Percentiles rank a stretch among this genome's conserved stretches.
phyloP scores from a whole-genome alignment of 108 stramenopile genomes.

The Conticribra guillardii region DNA sequence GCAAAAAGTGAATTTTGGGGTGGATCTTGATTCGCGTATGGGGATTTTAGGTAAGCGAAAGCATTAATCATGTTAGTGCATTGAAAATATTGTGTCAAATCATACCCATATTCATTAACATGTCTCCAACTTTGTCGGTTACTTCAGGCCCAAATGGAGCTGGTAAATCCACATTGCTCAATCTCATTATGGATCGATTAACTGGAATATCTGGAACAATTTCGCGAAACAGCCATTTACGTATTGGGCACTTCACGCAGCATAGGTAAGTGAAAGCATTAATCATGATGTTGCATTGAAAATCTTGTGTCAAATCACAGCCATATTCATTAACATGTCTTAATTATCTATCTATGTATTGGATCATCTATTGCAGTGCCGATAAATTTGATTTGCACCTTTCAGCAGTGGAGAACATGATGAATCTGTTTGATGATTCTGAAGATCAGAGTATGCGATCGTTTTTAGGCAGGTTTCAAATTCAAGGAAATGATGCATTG shows the following conservation, averaged over 20 bases:
- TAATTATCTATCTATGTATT: too few relatives aligned
- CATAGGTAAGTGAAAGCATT: too few relatives aligned
- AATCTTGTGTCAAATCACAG: too few relatives aligned
- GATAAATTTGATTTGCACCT: constrained; percentile 90
- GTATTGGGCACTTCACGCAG: constrained; percentile 96
- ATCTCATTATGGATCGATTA: constrained; percentile 91
- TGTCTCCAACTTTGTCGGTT: too few relatives aligned
- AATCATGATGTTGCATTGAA: too few relatives aligned
- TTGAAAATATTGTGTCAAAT: neutral
- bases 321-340: too few relatives aligned
- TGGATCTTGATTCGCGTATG: constrained; percentile 88
- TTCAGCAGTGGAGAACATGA: constrained; percentile 91
- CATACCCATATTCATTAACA: too few relatives aligned
- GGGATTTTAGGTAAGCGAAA: constrained; percentile 68
- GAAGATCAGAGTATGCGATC: constrained; percentile 92
- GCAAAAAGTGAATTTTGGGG: constrained; percentile 94
- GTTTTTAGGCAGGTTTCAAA: constrained; percentile 92
- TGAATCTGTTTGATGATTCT: constrained; percentile 75
- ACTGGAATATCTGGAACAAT: constrained; percentile 79
- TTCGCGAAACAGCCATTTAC: constrained; percentile 84
- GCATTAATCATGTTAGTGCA: neutral
- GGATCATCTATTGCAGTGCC: too few relatives aligned
- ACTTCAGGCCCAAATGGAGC: constrained; percentile 77
- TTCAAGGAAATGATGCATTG: constrained; percentile 89
- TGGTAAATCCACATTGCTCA: constrained; percentile 85